Base-by-base conservation (phyloP, 1,284 basidiomycete species). In the Ganoderma boninense region DNA sequence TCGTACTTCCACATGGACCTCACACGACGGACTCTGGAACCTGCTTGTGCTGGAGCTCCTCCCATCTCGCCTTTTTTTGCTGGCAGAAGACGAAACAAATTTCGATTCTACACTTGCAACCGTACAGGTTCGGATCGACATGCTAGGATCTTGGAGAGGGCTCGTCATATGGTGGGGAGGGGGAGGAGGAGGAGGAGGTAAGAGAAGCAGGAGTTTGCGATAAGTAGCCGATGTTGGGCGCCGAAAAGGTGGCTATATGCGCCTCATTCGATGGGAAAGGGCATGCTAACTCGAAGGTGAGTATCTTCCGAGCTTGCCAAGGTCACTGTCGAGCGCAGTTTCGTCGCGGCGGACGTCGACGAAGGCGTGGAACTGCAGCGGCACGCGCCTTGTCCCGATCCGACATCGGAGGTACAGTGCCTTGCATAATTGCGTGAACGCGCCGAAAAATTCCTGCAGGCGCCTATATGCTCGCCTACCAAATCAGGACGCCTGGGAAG, bases 1-100 rank as follows among this genome's bases (percentile, higher is more conserved):
- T 70, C 64, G 69, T 69, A 72, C 73, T 63, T 65, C 73, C 70
- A 74, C 40, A 67, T 67, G 67, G 66, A 71, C 67, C 20, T 18
- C 69, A 29, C 40, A 46, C 40, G 42, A 43, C 43, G n/a, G 26
- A 4, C 52, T 18, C 3, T n/a, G 14, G 20, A 3, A 43, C 56
- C 23, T 23, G 16, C 44, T 44, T 18, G 20, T 23, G 26, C 18
- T 29, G 46, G 26, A 23, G 18, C 13, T 43, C 10, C 4, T 8
- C 23, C 18, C 26, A 14, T 23, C 6, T 29, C 23, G 4, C 10
- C n/a, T 11, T 1, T 13, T 4, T 18, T 14, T 8, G 6, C 40
- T 23, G 32, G 40, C n/a, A 8, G 3, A 59, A 43, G 2, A 49
- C 35, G 18, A 40, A 13, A 14, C 14, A 14, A 4, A 42, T 29